These are phyloP conservation scores for Tulasnella sp. DNA, from an alignment of 768 basidiomycete genomes.

Conservation along the genomic window DNA sequence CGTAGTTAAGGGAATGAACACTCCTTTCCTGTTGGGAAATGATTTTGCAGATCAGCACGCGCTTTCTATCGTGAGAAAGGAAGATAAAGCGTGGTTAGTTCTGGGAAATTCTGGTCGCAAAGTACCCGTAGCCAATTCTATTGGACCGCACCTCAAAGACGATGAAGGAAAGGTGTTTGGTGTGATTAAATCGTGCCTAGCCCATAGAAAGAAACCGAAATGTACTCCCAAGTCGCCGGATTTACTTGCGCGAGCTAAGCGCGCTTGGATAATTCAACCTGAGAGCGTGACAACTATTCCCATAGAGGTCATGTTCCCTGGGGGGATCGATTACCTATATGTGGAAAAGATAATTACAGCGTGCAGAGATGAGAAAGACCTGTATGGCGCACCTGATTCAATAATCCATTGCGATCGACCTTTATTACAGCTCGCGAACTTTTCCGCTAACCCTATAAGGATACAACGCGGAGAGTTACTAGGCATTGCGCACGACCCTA, in stretches of 20 bases:
- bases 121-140: neutral
- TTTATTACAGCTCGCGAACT: neutral
- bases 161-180: neutral
- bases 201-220: neutral
- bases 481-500: neutral
- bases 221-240: neutral
- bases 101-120: neutral
- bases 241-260: neutral
- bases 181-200: neutral
- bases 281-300: neutral
- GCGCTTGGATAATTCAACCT: neutral
- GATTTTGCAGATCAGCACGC: conserved; percentile 37
- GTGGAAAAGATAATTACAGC: conserved; percentile 2
- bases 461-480: neutral
- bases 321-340: conserved; percentile 3
- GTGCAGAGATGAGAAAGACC: neutral
- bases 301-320: neutral
- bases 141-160: neutral
- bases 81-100: neutral
- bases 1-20: neutral
- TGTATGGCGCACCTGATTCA: conserved; percentile 1
- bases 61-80: neutral
- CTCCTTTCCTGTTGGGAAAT: conserved; percentile 40
- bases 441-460: neutral
- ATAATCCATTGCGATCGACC: neutral